Evolutionary conservation across 495 filamentous ascomycete genomes (phyloP).

Genomic region (Aspergillus cavernicola): DNA sequence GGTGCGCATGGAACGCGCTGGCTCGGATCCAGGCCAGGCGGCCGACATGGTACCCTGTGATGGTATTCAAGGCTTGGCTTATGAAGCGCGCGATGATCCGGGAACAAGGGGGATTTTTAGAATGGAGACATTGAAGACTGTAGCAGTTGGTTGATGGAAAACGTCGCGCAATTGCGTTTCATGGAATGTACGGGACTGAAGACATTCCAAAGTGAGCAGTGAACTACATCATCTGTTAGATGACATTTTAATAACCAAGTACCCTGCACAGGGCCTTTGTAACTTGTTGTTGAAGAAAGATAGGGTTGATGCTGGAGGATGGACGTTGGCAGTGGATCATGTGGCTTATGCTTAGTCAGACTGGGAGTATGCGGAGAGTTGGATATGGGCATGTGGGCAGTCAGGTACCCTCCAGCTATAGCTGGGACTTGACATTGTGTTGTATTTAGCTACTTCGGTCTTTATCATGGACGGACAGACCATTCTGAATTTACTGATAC

Average conservation of each 20-base stretch:
- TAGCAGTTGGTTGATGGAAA: constrained; percentile 6
- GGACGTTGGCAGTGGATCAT: background rate
- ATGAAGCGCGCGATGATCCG: constrained; percentile 3
- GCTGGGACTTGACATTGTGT: background rate
- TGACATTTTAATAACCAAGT: too few relatives aligned
- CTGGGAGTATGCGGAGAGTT: background rate
- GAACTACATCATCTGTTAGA: too few relatives aligned
- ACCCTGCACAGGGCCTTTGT: too few relatives aligned
- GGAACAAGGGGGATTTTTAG: constrained; percentile 7
- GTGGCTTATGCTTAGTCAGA: background rate
- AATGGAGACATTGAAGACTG: too few relatives aligned
- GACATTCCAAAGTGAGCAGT: background rate
- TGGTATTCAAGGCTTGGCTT: constrained; percentile 14
- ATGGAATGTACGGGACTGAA: background rate
- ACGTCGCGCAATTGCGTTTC: background rate
- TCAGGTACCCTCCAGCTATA: too few relatives aligned
- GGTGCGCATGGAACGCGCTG: constrained; percentile 17
- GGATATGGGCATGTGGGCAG: background rate
- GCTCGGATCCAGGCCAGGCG: constrained; percentile 7
- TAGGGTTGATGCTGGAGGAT: background rate
- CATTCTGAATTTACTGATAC: too few relatives aligned
- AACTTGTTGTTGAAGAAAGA: too few relatives aligned
- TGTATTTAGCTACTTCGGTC: background rate
- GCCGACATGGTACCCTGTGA: constrained; percentile 9
- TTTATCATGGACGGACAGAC: background rate